Percentiles rank a stretch among this genome's conserved stretches.
These are phyloP conservation scores for Schrenkiella parvula DNA, from an alignment of 345 rosid genomes.

Conservation along the genomic window DNA sequence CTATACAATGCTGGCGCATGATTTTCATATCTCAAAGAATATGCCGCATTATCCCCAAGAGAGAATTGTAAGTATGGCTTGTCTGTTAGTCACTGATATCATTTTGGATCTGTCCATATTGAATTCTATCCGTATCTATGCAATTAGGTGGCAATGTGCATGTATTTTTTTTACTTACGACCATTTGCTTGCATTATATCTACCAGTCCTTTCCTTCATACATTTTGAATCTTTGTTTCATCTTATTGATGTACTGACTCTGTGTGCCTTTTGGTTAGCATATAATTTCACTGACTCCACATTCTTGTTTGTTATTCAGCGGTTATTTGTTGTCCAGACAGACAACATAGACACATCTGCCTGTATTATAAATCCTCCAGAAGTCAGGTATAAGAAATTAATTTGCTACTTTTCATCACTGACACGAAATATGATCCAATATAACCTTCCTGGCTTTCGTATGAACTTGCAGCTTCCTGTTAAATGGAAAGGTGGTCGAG, in stretches of 20 bases:
- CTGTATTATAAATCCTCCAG: constrained; percentile 72
- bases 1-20: constrained; percentile 48
- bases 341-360: constrained; percentile 71
- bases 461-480: constrained; percentile 54
- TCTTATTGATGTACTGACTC: background rate
- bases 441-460: constrained; percentile 16
- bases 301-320: constrained; percentile 42
- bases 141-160: constrained; percentile 1
- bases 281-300: constrained; percentile 12
- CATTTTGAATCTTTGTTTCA: background rate
- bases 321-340: constrained; percentile 67
- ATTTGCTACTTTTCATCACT: background rate
- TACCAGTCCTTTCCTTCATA: background rate
- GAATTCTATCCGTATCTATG: background rate
- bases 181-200: background rate
- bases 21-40: constrained; percentile 62
- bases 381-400: constrained; percentile 57
- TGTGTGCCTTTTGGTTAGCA: background rate
- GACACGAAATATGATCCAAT: constrained; percentile 1
- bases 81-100: background rate
- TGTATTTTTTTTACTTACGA: background rate
- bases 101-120: background rate
- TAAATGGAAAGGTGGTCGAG: constrained; percentile 76
- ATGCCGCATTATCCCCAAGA: constrained; percentile 42
- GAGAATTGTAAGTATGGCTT: constrained; percentile 51